A percentile compares a stretch with the other conserved stretches of the same genome.
Conservation (phyloP, 208 protist genomes). For the Tritrichomonas musculus region DNA sequence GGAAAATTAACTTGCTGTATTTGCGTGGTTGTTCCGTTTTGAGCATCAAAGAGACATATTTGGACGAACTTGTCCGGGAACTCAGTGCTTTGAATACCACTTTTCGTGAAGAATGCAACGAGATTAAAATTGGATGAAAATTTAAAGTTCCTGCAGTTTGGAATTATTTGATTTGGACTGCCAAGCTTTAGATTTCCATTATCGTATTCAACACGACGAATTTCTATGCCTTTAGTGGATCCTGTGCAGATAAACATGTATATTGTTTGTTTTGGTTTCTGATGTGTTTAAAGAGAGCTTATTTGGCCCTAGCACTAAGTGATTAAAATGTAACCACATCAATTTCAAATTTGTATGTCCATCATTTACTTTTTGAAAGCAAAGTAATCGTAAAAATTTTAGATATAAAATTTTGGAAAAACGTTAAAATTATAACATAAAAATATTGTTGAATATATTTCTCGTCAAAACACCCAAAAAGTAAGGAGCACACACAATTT, state of each 20-base stretch:
- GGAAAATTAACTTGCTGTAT: background rate
- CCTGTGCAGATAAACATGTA: constrained; percentile 5
- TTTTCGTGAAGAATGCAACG: constrained; percentile 4
- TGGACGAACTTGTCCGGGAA: background rate
- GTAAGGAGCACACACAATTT: too few relatives aligned
- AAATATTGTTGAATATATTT: too few relatives aligned
- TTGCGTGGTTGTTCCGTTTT: background rate
- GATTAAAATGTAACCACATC: too few relatives aligned
- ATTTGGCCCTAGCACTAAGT: too few relatives aligned
- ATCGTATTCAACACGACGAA: background rate
- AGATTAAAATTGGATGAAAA: constrained; percentile 7
- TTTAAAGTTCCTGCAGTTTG: background rate
- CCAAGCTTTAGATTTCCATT: background rate
- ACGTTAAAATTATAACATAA: too few relatives aligned
- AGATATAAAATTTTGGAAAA: too few relatives aligned
- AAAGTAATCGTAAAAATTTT: too few relatives aligned
- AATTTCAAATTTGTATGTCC: too few relatives aligned
- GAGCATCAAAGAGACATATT: background rate
- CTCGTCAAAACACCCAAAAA: too few relatives aligned
- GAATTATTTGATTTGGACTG: background rate
- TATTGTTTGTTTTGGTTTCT: too few relatives aligned
- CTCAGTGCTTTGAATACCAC: background rate
- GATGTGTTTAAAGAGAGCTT: too few relatives aligned
- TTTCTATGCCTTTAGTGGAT: background rate
- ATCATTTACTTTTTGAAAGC: too few relatives aligned